Base-by-base conservation (phyloP, 2,329 filamentous ascomycete species). In the Xylaria sp. region DNA sequence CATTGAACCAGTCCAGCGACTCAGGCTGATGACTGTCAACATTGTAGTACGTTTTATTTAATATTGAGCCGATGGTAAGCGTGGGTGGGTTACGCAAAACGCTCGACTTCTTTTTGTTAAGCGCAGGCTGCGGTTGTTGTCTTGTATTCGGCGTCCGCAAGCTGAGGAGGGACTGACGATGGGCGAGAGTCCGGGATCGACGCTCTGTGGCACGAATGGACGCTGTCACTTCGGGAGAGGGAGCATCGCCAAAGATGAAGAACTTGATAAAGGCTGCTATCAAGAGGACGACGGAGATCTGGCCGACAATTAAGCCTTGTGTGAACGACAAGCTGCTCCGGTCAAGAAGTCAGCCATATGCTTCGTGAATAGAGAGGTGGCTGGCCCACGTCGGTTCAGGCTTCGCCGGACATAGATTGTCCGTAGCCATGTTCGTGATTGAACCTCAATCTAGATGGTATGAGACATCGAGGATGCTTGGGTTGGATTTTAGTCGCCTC, bases 1-100 rank as follows among this genome's bases (percentile, higher is more conserved):
- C 96, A 78, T 99, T 99, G 86, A 99, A 98, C 96, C 96, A 99
- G 81, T 99, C 96, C 69, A 99, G 82, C 66, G 93, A 97, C 81
- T 99, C 96, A 0, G 96, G 96, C 80, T 98, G 96, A 80, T 99
- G 96, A 69, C 93, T 94, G 75, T 97, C 88, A 51, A 96, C 93
- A 78, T 97, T 97, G 83, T 99, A 99, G 81, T 98, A 99, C 25
- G 96, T 98, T 83, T 99, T 99, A 75, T 91, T 91, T 29, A 99
- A 86, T 69, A 99, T 98, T 10, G 94, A 97, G 60, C 92, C 92
- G n/a, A 97, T 97, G 4, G 94, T 97, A 21, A 97, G 88, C 3
- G 88, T 88, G 0, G 92, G 91, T 0, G 92, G 88, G 21, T 89
- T 90, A 4, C 92, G 87, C 8, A 96, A 84, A 16, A 95, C 90